Evolutionary conservation across 2,329 filamentous ascomycete species (phyloP).

Genomic region (Aspergillus puulaauensis): DNA sequence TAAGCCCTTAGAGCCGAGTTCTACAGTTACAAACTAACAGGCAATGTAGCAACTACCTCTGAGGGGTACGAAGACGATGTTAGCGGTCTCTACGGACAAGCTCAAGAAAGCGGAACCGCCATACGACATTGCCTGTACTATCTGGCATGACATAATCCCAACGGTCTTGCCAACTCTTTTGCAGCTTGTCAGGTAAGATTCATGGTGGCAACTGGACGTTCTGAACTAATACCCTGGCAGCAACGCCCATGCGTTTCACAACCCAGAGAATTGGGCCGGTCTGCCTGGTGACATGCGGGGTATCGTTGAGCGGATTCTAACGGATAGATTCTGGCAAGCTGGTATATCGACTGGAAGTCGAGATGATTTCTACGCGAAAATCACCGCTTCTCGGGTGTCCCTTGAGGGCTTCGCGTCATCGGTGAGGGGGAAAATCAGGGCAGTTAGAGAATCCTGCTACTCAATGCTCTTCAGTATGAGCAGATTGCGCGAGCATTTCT

Average conservation of each 20-base stretch:
- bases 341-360: slow-evolving; percentile 94
- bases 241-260: slow-evolving; percentile 88
- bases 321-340: slow-evolving; percentile 96
- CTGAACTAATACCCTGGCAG: slow-evolving; percentile 41
- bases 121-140: slow-evolving; percentile 70
- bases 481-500: slow-evolving; percentile 81
- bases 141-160: slow-evolving; percentile 86
- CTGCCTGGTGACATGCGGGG: slow-evolving; percentile 72
- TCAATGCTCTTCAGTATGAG: slow-evolving; percentile 94
- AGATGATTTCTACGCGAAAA: slow-evolving; percentile 92
- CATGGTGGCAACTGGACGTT: background rate
- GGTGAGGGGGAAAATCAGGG: slow-evolving; percentile 82
- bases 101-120: slow-evolving; percentile 70
- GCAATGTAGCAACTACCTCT: slow-evolving; percentile 67
- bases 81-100: slow-evolving; percentile 91
- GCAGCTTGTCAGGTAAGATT: slow-evolving; percentile 68
- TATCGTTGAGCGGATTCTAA: slow-evolving; percentile 79
- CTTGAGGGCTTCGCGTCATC: slow-evolving; percentile 93
- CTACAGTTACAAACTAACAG: slow-evolving; percentile 6
- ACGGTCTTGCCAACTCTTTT: slow-evolving; percentile 82
- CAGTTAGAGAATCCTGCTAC: slow-evolving; percentile 90
- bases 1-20: background rate
- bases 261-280: slow-evolving; percentile 77
- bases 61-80: slow-evolving; percentile 82
- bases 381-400: slow-evolving; percentile 82